A percentile compares a stretch with the other conserved stretches of the same genome.
Evolutionary conservation across 441 rosid species (phyloP).

Genomic region (Metrosideros polymorpha): DNA sequence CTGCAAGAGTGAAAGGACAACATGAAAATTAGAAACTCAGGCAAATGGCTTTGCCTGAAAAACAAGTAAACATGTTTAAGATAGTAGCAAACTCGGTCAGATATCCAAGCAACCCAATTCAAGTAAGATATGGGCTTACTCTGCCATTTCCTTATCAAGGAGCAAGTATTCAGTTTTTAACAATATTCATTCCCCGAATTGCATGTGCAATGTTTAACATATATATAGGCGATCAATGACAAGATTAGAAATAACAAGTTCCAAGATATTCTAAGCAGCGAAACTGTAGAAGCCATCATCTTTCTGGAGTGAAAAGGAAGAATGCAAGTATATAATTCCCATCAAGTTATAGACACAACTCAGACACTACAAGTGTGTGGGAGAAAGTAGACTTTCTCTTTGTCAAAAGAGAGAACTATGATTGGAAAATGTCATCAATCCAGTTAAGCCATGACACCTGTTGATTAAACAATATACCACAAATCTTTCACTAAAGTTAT

Average conservation of each 20-base stretch:
- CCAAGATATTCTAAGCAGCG: not conserved
- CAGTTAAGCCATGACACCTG: not conserved
- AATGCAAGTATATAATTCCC: not conserved
- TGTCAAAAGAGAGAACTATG: not conserved
- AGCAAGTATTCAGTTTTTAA: not conserved
- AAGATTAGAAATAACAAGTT: not conserved
- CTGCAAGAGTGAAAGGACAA: conserved; percentile 20
- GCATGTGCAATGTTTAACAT: not conserved
- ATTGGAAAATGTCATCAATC: not conserved
- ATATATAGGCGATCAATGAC: not conserved
- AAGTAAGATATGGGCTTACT: not conserved
- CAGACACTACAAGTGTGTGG: not conserved
- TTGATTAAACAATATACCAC: not conserved
- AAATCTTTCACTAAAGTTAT: not conserved
- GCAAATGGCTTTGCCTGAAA: not conserved
- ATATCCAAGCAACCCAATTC: not conserved
- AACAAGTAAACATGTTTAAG: not conserved
- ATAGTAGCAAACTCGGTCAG: not conserved
- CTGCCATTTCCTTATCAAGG: not conserved
- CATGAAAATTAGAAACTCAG: not conserved
- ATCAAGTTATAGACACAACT: not conserved
- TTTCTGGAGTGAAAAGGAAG: not conserved
- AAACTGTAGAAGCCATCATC: not conserved
- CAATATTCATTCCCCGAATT: not conserved
- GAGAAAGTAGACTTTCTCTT: not conserved